phyloP scores from a whole-genome alignment of 805 yeast genomes.

The Cyberlindnera petersonii region DNA sequence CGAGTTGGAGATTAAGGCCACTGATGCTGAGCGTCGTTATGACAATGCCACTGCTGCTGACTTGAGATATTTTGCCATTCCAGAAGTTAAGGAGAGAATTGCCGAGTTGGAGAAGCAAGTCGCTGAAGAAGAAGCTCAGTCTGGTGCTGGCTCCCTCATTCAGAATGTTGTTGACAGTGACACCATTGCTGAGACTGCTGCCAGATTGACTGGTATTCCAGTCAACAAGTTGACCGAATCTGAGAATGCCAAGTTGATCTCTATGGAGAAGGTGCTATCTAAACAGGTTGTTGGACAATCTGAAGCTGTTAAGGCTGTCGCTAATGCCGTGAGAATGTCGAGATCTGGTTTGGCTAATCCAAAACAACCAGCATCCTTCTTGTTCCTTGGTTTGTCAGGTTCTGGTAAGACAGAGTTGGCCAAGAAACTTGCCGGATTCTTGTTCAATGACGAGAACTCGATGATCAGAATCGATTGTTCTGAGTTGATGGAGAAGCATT shows the following conservation, averaged over 20 bases:
- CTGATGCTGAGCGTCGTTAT: constrained; percentile 94
- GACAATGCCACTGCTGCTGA: constrained; percentile 95
- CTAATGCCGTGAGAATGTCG: constrained; percentile 88
- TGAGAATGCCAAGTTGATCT: constrained; percentile 88
- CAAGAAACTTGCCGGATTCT: constrained; percentile 91
- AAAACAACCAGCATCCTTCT: constrained; percentile 91
- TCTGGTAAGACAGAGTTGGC: constrained; percentile 98
- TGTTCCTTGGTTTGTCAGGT: constrained; percentile 93
- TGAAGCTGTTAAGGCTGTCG: constrained; percentile 93
- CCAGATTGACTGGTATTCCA: constrained; percentile 94
- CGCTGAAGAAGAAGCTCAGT: constrained; percentile 67
- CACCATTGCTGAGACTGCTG: constrained; percentile 94
- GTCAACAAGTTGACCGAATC: constrained; percentile 92
- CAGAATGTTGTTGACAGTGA: constrained; percentile 90
- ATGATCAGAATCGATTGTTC: constrained; percentile 98
- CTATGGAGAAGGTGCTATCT: constrained; percentile 86
- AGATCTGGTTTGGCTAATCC: constrained; percentile 97
- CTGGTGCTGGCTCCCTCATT: constrained; percentile 60
- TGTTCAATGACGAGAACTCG: constrained; percentile 93
- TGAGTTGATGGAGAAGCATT: constrained; percentile 91
- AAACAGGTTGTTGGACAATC: constrained; percentile 89
- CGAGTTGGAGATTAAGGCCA: constrained; percentile 88
- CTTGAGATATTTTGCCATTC: constrained; percentile 94
- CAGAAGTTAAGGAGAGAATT: constrained; percentile 79
- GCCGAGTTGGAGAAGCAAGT: constrained; percentile 69